Percentiles rank a stretch among this genome's conserved stretches.
phyloP scores from a whole-genome alignment of 2,329 filamentous ascomycete genomes.

The Gnomoniopsis sp. region DNA sequence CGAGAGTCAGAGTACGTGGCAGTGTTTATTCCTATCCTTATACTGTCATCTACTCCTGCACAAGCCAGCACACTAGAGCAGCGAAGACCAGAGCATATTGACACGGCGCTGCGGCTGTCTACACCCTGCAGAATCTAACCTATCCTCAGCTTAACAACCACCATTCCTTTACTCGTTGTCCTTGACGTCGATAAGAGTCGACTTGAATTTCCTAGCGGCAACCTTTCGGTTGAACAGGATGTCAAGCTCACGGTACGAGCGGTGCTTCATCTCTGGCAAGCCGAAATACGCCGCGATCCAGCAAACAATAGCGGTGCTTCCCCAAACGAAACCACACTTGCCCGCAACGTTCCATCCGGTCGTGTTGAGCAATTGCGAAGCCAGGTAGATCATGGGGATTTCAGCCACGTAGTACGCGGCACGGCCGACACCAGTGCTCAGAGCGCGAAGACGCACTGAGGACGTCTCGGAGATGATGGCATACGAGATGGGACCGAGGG shows the following conservation, averaged over 20 bases:
- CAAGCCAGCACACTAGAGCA: too few species aligned
- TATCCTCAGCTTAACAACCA: too few species aligned
- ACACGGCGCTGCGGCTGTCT: too few species aligned
- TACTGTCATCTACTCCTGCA: too few species aligned
- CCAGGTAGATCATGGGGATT: constrained; percentile 63
- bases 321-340: constrained; percentile 48
- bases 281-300: constrained; percentile 38
- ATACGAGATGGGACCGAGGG: constrained; percentile 62
- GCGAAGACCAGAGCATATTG: too few species aligned
- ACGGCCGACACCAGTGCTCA: constrained; percentile 65
- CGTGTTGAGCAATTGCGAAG: constrained; percentile 59
- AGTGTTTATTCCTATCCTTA: too few species aligned
- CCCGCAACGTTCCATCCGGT: constrained; percentile 39
- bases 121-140: too few species aligned
- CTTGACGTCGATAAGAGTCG: constrained; percentile 37
- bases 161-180: constrained; percentile 34
- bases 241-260: constrained; percentile 42
- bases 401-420: constrained; percentile 61
- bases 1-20: too few species aligned
- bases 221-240: constrained; percentile 41
- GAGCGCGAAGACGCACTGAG: constrained; percentile 58
- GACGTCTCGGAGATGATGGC: constrained; percentile 67
- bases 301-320: constrained; percentile 37
- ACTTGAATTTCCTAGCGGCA: constrained; percentile 40
- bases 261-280: constrained; percentile 41